Evolutionary conservation across 176 grass and related monocot genomes (phyloP), one percentile per base, ranked within the genome.

Genomic region (Oryza officinalis): DNA sequence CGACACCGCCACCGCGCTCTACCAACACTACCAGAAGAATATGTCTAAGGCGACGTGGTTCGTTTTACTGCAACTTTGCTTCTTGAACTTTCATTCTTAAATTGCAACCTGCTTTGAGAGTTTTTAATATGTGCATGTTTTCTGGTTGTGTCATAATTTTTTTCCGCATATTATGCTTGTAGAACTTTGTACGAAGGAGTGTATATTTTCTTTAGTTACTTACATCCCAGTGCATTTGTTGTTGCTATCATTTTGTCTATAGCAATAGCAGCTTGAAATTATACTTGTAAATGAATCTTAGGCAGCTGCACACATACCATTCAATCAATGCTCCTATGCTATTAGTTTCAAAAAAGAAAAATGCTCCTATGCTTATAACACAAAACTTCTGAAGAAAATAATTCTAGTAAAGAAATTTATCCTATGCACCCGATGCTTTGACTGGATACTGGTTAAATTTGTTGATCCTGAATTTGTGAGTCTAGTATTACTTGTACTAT

Each of bases 11-110:
- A 27, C 84, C 6, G 80, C 85, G 30, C 82, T 92, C 49, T 93
- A 91, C 80, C 92, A 95, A 47, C 87, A 91, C 57, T 88, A 80
- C 72, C 93, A 98, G 91, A 98, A 95, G 85, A 95, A 89, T 80
- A 93, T 93, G 85, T 93, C 93, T 20, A 95, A 95, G 85, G 83
- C 87, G 22, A 90, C 87, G 63, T 98, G 96, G 96, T 98, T 47
- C 66, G 78, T 84, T 79, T 67, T 82, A 45, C 65, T 73, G 50
- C 0, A 59, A 22, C 79, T 82, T 30, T 73, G 1, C 1, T 64
- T 46, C 26, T 63, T 54, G 26, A 28, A 68, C 26, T 50, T 81
- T 2, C 28, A 63, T 69, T 45, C 27, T 90, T 71, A 52, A 38
- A 54, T 67, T 38, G 72, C 67, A 23, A 23, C 3, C 22, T 60